A percentile compares a stretch with the other conserved stretches of the same genome.
Conservation (phyloP, 78 protist genomes). For the Dictyostelium citrinum region DNA sequence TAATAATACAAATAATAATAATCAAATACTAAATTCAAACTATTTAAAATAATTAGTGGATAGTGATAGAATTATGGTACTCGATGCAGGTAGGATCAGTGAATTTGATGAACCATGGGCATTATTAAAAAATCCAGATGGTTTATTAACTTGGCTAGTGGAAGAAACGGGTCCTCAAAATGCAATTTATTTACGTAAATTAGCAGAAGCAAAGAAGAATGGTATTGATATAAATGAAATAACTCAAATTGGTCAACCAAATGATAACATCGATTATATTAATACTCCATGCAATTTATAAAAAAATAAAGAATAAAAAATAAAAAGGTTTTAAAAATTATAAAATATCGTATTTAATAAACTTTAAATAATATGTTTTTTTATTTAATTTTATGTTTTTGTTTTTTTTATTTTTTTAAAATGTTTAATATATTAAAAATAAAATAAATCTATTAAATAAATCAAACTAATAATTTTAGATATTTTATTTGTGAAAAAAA, state of each 20-base stretch:
- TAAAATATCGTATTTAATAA: too few species aligned
- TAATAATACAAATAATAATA: too few species aligned
- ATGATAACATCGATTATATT: background rate
- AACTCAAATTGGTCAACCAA: background rate
- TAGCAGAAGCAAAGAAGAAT: slow-evolving; percentile 11
- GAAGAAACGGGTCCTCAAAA: slow-evolving; percentile 72
- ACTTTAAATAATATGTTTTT: too few species aligned
- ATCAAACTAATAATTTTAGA: too few species aligned
- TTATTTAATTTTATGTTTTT: too few species aligned
- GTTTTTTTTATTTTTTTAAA: too few species aligned
- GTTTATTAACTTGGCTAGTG: slow-evolving; percentile 70
- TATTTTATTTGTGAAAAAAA: too few species aligned
- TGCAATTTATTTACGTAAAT: slow-evolving; percentile 6
- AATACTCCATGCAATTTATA: background rate
- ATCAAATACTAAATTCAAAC: too few species aligned
- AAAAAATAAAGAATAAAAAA: background rate
- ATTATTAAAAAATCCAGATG: slow-evolving; percentile 38
- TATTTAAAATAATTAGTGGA: slow-evolving; percentile 81
- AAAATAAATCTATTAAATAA: too few species aligned
- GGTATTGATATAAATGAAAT: background rate
- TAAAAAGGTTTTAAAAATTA: too few species aligned
- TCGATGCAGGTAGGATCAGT: slow-evolving; percentile 66
- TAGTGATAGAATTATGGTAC: slow-evolving; percentile 79
- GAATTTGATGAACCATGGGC: slow-evolving; percentile 76
- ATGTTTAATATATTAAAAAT: too few species aligned